phyloP scores from a whole-genome alignment of 371 early-diverging fungal species.

The Mucor saturninus region DNA sequence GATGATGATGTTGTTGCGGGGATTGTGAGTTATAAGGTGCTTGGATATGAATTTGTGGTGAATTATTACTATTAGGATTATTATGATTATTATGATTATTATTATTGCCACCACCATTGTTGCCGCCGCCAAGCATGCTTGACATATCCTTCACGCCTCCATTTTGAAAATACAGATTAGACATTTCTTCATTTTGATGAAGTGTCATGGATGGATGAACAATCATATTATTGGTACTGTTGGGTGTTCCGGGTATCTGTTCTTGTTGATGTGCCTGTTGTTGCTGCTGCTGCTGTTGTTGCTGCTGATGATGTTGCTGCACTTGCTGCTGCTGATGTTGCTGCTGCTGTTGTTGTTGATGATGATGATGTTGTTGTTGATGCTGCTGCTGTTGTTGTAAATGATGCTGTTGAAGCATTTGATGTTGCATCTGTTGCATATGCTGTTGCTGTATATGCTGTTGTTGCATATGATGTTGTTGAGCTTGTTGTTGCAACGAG shows the following conservation, averaged over 20 bases:
- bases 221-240: constrained; percentile 9
- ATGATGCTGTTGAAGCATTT: constrained; percentile 17
- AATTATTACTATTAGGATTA: neutral
- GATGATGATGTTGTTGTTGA: constrained; percentile 14
- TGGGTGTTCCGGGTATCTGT: constrained; percentile 13
- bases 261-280: constrained; percentile 3
- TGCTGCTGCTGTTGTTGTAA: constrained; percentile 17
- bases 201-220: constrained; percentile 17
- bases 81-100: neutral
- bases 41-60: neutral
- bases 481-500: constrained; percentile 6
- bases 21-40: neutral
- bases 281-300: constrained; percentile 18
- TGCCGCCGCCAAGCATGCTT: neutral
- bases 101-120: neutral
- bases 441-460: constrained; percentile 17
- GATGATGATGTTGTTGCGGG: neutral
- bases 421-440: constrained; percentile 13
- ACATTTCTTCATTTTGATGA: constrained; percentile 8
- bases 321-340: constrained; percentile 16
- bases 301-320: constrained; percentile 20
- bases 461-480: constrained; percentile 22
- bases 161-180: constrained; percentile 13
- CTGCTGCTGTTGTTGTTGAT: constrained; percentile 19
- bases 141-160: neutral